Evolutionary conservation across 345 rosid genomes (phyloP), one percentile per base, ranked within the genome.

Genomic region (Turritis glabra): DNA sequence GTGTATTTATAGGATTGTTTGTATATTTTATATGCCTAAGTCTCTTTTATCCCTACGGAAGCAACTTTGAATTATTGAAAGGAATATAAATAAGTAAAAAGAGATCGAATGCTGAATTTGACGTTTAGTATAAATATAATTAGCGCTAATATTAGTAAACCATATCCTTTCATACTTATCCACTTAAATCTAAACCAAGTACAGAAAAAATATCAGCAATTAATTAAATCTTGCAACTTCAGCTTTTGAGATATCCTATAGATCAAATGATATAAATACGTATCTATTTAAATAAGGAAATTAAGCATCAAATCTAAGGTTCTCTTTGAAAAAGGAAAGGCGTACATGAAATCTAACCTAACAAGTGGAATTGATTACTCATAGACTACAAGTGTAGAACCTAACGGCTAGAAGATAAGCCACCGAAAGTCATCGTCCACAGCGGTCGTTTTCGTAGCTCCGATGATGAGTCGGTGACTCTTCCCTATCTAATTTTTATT

Each of bases 301-400:
- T n/a, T 32, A 67, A 60, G 74, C 69, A 75, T 75, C 55, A 60
- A 75, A 75, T 75, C 64, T 40, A 68, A 75, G 54, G 48, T 59
- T 67, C 59, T 48, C 60, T 40, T 29, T 15, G 17, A 7, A 67
- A 67, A 75, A 58, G 73, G 47, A 59, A 66, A 47, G 41, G 66
- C 32, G 33, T 41, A 33, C 50, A 64, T 44, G 19, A 74, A 65
- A 65, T 33, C 66, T 13, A 8, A 66, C 78, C 78, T 37, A 67
- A 58, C 44, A 55, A 44, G 8, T 43, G 25, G 21, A 64, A 46
- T 65, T 41, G 58, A 74, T 55, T 55, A 64, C 18, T 32, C 21
- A 53, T 43, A 64, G 32, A 43, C 53, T 52, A 58, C 8, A 69
- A 11, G 15, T 27, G 3, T 32, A 41, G 33, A 64, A 46, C 50